A percentile compares a stretch with the other conserved stretches of the same genome.
Conservation (phyloP, 768 basidiomycete species). For the Suillus luteus region DNA sequence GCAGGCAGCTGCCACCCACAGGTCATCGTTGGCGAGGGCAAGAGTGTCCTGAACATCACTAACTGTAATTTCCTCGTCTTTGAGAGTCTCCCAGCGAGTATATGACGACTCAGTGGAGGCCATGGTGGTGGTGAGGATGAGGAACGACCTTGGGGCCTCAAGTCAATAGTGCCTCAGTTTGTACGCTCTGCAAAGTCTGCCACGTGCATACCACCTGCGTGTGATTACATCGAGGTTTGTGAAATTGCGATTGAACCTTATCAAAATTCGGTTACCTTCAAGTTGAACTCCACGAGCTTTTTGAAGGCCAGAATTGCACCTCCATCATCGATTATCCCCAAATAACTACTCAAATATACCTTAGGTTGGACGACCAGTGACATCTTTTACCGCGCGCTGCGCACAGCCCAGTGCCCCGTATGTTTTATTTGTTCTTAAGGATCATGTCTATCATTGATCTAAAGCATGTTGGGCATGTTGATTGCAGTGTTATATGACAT, state of each 20-base stretch:
- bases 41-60: slow-evolving; percentile 52
- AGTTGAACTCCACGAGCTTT: background rate
- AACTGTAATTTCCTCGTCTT: slow-evolving; percentile 58
- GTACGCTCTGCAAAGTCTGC: background rate
- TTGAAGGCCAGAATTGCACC: background rate
- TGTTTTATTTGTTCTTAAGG: background rate
- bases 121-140: slow-evolving; percentile 32
- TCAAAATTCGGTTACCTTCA: too few species aligned
- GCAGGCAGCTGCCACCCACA: slow-evolving; percentile 79
- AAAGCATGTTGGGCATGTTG: background rate
- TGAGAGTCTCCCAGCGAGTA: slow-evolving; percentile 56
- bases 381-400: background rate
- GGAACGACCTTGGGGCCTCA: background rate
- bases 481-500: background rate
- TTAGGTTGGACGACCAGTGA: background rate
- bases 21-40: slow-evolving; percentile 57
- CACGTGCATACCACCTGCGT: background rate
- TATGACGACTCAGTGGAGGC: slow-evolving; percentile 40
- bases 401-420: background rate
- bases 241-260: background rate
- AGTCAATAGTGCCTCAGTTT: background rate
- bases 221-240: slow-evolving; percentile 7
- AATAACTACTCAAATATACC: background rate
- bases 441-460: background rate
- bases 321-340: background rate